Percentiles rank a stretch among this genome's conserved stretches.
These are phyloP conservation scores for Rhynchospora breviuscula DNA, from an alignment of 176 grass and related monocot genomes.

Conservation along the genomic window DNA sequence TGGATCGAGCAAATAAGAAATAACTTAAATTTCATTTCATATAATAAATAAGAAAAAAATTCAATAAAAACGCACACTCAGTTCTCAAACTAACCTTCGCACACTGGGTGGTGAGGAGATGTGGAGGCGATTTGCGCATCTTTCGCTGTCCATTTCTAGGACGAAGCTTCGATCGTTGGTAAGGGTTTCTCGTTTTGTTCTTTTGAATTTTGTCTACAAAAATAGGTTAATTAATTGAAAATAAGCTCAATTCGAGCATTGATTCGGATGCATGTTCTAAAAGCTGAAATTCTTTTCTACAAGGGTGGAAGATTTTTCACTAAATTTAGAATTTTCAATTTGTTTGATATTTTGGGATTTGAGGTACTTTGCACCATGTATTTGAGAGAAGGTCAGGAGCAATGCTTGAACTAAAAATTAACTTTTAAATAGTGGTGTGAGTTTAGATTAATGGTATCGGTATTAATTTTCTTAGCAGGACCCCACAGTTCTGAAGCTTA, in stretches of 20 bases:
- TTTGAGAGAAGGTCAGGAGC: background rate
- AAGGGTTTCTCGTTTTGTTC: background rate
- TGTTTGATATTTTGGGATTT: background rate
- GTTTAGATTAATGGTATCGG: background rate
- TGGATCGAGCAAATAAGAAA: too few relatives aligned
- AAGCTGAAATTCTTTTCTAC: background rate
- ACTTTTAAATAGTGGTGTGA: background rate
- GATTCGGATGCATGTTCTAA: background rate
- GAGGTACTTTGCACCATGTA: background rate
- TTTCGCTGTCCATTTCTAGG: background rate
- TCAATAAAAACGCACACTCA: too few relatives aligned
- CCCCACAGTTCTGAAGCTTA: background rate
- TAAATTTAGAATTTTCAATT: background rate
- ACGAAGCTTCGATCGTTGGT: slow-evolving; percentile 9
- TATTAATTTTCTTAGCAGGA: slow-evolving; percentile 13
- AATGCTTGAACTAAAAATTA: background rate
- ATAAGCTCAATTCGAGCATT: background rate
- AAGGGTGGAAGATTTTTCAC: background rate
- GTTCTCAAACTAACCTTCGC: too few relatives aligned
- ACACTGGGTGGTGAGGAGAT: background rate
- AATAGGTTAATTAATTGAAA: background rate
- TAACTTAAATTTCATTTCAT: too few relatives aligned
- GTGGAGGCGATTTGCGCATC: slow-evolving; percentile 24
- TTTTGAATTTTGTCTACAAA: background rate
- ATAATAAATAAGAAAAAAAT: too few relatives aligned